These are phyloP conservation scores for Camelina laxa DNA, from an alignment of 345 rosid genomes.

Conservation along the genomic window DNA sequence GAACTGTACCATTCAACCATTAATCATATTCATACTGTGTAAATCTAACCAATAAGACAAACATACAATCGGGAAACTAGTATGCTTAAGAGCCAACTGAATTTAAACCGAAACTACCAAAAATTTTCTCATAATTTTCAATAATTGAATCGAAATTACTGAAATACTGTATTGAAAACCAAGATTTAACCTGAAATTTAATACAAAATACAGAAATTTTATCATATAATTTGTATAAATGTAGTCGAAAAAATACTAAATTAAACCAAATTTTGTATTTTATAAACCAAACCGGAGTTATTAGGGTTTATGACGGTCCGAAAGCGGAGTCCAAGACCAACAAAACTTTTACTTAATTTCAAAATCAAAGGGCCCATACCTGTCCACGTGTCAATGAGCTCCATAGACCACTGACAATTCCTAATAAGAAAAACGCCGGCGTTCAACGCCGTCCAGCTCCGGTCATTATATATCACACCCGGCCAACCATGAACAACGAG, in stretches of 20 bases:
- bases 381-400: slow-evolving; percentile 71
- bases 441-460: slow-evolving; percentile 83
- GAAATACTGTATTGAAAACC: neutral
- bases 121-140: neutral
- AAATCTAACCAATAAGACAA: neutral
- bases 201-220: neutral
- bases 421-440: slow-evolving; percentile 83
- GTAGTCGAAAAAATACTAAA: too few species aligned
- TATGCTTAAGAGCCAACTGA: too few species aligned
- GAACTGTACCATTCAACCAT: neutral
- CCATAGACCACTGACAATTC: slow-evolving; percentile 94
- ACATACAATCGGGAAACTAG: neutral
- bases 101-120: neutral
- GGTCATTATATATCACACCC: slow-evolving; percentile 49
- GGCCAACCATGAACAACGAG: slow-evolving; percentile 96
- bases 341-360: neutral
- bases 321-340: neutral
- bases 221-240: too few species aligned
- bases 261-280: too few species aligned
- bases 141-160: neutral
- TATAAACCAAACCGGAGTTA: too few species aligned
- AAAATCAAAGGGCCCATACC: slow-evolving; percentile 50
- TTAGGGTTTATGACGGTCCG: too few species aligned
- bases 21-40: too few species aligned
- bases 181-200: too few species aligned